phyloP scores from a whole-genome alignment of 2,329 filamentous ascomycete genomes.

The Rutstroemia sp. region DNA sequence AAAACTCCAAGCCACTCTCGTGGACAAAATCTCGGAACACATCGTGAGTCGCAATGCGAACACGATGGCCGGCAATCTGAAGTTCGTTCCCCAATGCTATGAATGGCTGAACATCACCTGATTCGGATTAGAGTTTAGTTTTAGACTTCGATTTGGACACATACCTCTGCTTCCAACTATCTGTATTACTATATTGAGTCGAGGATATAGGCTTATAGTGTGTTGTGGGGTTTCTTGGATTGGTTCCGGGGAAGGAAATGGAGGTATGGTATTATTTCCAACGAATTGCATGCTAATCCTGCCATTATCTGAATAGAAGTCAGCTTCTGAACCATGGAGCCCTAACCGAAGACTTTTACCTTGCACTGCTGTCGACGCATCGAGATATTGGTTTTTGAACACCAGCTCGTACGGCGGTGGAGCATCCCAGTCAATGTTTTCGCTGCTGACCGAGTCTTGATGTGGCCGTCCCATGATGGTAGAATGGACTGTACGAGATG shows the following conservation, averaged over 20 bases:
- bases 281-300: conserved; percentile 19
- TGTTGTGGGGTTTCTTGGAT: not conserved
- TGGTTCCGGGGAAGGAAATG: conserved; percentile 1
- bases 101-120: conserved; percentile 65
- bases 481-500: no score
- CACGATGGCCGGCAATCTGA: conserved; percentile 59
- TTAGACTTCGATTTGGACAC: not conserved
- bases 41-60: conserved; percentile 70
- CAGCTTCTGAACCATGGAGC: not conserved
- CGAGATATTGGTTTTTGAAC: not conserved
- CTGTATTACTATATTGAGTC: conserved; percentile 72
- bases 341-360: not conserved
- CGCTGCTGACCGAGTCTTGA: not conserved
- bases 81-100: conserved; percentile 65
- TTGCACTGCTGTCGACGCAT: not conserved
- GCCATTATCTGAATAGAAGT: conserved; percentile 12
- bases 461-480: not conserved
- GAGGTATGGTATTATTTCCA: conserved; percentile 7
- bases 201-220: conserved; percentile 5
- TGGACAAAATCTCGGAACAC: conserved; percentile 69
- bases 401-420: not conserved
- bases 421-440: not conserved
- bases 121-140: not conserved
- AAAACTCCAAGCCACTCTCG: conserved; percentile 66
- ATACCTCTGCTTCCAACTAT: conserved; percentile 68